Conservation (phyloP, 495 filamentous ascomycete genomes). For the Annulohypoxylon bovei region DNA sequence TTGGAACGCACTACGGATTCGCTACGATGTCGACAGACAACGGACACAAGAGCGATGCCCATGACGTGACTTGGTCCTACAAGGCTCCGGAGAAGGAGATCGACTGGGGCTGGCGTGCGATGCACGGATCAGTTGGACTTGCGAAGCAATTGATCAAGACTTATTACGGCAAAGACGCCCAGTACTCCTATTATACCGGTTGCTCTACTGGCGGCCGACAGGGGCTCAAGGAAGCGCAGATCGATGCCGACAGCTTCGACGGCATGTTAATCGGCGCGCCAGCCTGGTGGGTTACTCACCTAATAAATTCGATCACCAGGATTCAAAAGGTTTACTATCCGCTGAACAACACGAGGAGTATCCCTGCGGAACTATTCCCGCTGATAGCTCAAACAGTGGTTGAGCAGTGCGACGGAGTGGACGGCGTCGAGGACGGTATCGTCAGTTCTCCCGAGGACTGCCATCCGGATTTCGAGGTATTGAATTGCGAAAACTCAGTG, state of each 20-base stretch:
- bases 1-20: constrained; percentile 55
- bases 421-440: constrained; percentile 71
- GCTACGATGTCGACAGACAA: constrained; percentile 65
- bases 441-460: constrained; percentile 68
- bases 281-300: constrained; percentile 56
- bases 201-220: constrained; percentile 67
- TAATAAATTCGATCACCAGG: constrained; percentile 51
- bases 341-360: constrained; percentile 55
- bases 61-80: constrained; percentile 58
- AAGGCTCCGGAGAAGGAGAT: constrained; percentile 49
- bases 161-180: constrained; percentile 51
- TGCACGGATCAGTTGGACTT: constrained; percentile 59
- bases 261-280: constrained; percentile 69
- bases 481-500: constrained; percentile 57
- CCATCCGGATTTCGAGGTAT: constrained; percentile 57
- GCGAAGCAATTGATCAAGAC: constrained; percentile 45
- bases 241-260: constrained; percentile 65
- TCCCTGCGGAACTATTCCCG: constrained; percentile 58
- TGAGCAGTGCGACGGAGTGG: constrained; percentile 69
- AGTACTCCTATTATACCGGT: constrained; percentile 63
- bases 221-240: constrained; percentile 60
- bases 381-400: constrained; percentile 63
- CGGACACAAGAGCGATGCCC: constrained; percentile 57
- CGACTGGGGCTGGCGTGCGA: constrained; percentile 61
- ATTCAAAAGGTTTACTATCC: constrained; percentile 50